Evolutionary conservation across 1,284 basidiomycete genomes (phyloP).

Genomic region (Testicularia cyperi): DNA sequence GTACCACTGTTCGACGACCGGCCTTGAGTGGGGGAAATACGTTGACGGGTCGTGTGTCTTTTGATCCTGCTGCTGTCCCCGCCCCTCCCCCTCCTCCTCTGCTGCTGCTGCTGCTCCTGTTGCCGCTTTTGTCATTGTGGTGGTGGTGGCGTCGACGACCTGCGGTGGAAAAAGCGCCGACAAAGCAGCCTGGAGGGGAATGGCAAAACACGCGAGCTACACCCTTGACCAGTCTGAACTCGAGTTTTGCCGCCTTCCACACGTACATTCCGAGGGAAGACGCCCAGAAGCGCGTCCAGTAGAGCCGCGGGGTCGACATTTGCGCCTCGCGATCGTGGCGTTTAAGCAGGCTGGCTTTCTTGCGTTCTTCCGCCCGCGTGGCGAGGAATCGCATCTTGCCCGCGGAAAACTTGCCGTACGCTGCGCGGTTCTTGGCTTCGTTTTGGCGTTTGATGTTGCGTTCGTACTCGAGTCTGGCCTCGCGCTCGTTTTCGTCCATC

Average conservation of each 20-base stretch:
- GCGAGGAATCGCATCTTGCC: constrained; percentile 19
- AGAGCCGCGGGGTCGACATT: not conserved
- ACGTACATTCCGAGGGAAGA: not conserved
- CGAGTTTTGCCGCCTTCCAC: constrained; percentile 7
- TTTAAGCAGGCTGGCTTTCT: constrained; percentile 1
- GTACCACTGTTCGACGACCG: constrained; percentile 79
- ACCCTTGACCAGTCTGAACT: constrained; percentile 1
- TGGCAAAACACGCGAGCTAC: constrained; percentile 8
- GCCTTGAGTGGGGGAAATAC: constrained; percentile 68
- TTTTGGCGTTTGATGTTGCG: constrained; percentile 23
- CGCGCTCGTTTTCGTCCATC: constrained; percentile 16
- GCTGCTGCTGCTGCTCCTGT: not conserved
- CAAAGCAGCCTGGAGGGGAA: constrained; percentile 10
- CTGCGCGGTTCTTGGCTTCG: constrained; percentile 38
- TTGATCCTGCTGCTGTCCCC: too few species aligned
- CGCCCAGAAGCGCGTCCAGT: not conserved
- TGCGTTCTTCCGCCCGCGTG: constrained; percentile 7
- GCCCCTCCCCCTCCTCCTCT: constrained; percentile 4
- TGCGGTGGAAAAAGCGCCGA: too few species aligned
- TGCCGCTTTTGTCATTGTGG: not conserved
- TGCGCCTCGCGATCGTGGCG: not conserved
- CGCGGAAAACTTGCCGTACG: constrained; percentile 42
- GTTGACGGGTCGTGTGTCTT: constrained; percentile 21
- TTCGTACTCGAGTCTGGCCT: constrained; percentile 25
- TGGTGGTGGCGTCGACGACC: not conserved